Percentiles rank a stretch among this genome's conserved stretches.
These are phyloP conservation scores for Hanseniaspora clermontiae DNA, from an alignment of 805 yeast species.

Conservation along the genomic window DNA sequence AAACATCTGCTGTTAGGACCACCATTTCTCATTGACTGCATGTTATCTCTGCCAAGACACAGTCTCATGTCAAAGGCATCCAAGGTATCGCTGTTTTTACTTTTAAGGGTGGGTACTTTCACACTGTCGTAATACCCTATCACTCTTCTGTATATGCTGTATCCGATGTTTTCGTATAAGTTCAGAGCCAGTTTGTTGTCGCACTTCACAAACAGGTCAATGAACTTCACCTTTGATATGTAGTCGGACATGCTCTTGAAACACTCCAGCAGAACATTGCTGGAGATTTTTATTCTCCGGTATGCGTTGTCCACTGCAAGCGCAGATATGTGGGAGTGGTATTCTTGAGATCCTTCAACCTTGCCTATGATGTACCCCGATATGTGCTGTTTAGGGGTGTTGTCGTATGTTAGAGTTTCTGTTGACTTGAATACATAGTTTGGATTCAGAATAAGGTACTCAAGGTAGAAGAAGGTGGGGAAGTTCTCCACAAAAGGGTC, in stretches of 20 bases:
- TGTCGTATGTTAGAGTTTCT: slow-evolving; percentile 22
- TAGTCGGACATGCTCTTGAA: slow-evolving; percentile 61
- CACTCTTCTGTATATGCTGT: slow-evolving; percentile 72
- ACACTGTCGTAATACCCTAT: slow-evolving; percentile 65
- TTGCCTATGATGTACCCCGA: slow-evolving; percentile 91
- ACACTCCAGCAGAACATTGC: slow-evolving; percentile 52
- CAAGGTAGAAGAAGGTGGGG: slow-evolving; percentile 68
- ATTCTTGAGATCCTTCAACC: slow-evolving; percentile 77
- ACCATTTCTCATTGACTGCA: slow-evolving; percentile 41
- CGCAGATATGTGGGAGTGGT: slow-evolving; percentile 97
- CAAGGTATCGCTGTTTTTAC: slow-evolving; percentile 43
- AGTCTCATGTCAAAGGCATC: slow-evolving; percentile 88
- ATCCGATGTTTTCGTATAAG: slow-evolving; percentile 77
- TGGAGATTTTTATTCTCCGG: slow-evolving; percentile 76
- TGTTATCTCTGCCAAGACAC: slow-evolving; percentile 44
- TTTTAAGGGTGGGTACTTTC: slow-evolving; percentile 23
- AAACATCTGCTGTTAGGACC: slow-evolving; percentile 49
- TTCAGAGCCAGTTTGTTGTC: slow-evolving; percentile 68
- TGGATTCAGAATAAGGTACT: slow-evolving; percentile 80
- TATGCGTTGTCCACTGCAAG: slow-evolving; percentile 77
- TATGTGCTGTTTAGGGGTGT: slow-evolving; percentile 16
- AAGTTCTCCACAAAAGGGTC: slow-evolving; percentile 90
- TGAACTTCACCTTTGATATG: slow-evolving; percentile 66
- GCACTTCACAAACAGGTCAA: slow-evolving; percentile 84
- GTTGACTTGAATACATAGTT: slow-evolving; percentile 68